Base-by-base conservation (phyloP, 768 basidiomycete species). In the Boletus sp. region DNA sequence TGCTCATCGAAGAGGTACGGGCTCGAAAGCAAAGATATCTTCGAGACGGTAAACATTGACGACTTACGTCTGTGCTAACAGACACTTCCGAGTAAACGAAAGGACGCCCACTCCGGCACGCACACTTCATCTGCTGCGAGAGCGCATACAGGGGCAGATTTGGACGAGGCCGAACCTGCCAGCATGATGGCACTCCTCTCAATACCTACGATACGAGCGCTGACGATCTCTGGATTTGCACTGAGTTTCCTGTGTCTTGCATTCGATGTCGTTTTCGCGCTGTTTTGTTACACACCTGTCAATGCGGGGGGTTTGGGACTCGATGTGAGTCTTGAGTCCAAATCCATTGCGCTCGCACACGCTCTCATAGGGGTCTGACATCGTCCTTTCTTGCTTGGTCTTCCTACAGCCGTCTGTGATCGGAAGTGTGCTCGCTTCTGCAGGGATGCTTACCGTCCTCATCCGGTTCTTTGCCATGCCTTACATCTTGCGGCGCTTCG, bases 201-300 rank as follows among this genome's bases (percentile, higher is more conserved):
- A 5, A 77, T 79, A 40, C 83, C 84, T 2, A 71, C 80, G 46
- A 78, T 86, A 56, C 78, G 77, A 2, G 77, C 80, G 3, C 64
- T 86, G 37, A 80, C 80, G 39, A 61, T 78, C 11, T 85, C 83
- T 20, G 80, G 79, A 8, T 77, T 75, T 50, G 77, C 76, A 1
- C 69, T 86, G 17, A 76, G 73, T 49, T 84, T 83, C 71, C 73
- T 81, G 60, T 75, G 76, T 14, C 81, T 81, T 0, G 78, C 79
- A 1, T 88, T 84, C 61, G 84, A 86, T 50, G 82, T 42, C 11
- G 78, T 85, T 4, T 86, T 87, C 61, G 80, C 83, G 6, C 76
- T 88, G n/a, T 84, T 83, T 63, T 85, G 82, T 57, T 89, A 85
- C 64, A 81, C 86, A 4, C 75, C 83, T 15, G 66, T 87, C 15